Percentiles rank a stretch among this genome's conserved stretches.
Conservation (phyloP, 441 rosid species). For the Croton setiger region DNA sequence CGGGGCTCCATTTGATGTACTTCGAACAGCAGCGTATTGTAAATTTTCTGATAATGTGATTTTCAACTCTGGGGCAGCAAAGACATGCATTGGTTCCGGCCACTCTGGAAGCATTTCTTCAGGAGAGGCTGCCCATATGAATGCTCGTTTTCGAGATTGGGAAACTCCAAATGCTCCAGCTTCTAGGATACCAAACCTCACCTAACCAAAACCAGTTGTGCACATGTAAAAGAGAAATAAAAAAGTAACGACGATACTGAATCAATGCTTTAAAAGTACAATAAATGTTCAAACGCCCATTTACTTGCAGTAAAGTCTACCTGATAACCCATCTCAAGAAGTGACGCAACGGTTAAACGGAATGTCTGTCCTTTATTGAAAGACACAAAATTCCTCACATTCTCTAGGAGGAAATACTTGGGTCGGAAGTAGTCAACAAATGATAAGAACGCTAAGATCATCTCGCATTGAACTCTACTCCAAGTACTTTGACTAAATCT, state of each 20-base stretch:
- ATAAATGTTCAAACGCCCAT: neutral
- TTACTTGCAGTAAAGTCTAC: constrained; percentile 30
- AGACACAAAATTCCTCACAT: constrained; percentile 81
- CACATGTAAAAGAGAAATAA: neutral
- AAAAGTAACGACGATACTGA: neutral
- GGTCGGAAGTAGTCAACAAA: constrained; percentile 93
- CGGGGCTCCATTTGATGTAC: constrained; percentile 78
- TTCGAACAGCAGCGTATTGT: constrained; percentile 66
- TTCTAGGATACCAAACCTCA: constrained; percentile 85
- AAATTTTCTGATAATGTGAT: constrained; percentile 43
- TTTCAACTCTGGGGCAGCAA: constrained; percentile 61
- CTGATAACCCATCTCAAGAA: constrained; percentile 98
- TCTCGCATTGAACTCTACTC: constrained; percentile 90
- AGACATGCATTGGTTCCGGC: constrained; percentile 99
- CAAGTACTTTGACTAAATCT: constrained; percentile 72
- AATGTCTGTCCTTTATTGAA: constrained; percentile 88
- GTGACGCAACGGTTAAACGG: constrained; percentile 77
- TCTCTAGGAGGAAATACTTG: constrained; percentile 85
- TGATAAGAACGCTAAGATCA: constrained; percentile 87
- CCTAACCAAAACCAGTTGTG: constrained; percentile 29
- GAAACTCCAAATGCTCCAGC: constrained; percentile 94
- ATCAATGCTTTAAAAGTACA: neutral
- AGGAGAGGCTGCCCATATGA: constrained; percentile 96
- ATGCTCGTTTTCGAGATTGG: constrained; percentile 85
- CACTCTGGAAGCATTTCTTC: constrained; percentile 82